Conservation (phyloP, 2,329 filamentous ascomycete genomes). For the Diplodia scrobiculata region DNA sequence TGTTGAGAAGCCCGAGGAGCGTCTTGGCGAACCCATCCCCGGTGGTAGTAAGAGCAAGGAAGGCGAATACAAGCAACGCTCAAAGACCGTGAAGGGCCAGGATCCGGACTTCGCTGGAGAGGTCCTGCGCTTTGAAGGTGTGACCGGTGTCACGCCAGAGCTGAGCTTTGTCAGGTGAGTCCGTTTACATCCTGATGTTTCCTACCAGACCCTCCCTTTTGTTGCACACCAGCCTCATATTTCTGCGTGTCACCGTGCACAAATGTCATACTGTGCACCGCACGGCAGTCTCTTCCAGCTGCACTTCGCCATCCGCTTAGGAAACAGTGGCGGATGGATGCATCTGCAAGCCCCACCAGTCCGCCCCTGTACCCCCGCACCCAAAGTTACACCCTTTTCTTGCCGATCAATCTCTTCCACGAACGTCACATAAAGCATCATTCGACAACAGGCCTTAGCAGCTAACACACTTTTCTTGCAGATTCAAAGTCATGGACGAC, state of each 20-base stretch:
- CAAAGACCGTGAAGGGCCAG: constrained; percentile 48
- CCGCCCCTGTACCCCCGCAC: not conserved
- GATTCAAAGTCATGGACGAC: constrained; percentile 85
- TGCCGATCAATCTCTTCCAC: not conserved
- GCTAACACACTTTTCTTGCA: constrained; percentile 35
- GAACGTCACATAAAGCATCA: not conserved
- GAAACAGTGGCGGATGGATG: not conserved
- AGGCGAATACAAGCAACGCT: constrained; percentile 53
- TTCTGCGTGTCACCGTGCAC: not conserved
- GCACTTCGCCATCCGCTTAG: not conserved
- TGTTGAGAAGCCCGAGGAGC: constrained; percentile 66
- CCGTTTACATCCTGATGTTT: constrained; percentile 20
- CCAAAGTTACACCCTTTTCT: not conserved
- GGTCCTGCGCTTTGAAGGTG: constrained; percentile 48
- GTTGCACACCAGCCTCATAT: constrained; percentile 10
- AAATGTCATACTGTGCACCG: not conserved
- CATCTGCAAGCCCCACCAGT: not conserved
- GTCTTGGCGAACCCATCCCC: constrained; percentile 45
- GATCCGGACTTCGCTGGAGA: constrained; percentile 52
- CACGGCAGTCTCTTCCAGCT: not conserved
- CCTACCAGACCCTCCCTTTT: constrained; percentile 7
- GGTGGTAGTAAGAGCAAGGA: constrained; percentile 58
- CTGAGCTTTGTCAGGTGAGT: constrained; percentile 55
- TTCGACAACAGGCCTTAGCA: not conserved
- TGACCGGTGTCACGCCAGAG: constrained; percentile 50